Evolutionary conservation across 805 yeast species (phyloP).

Genomic region (Kazachstania bromeliacearum): DNA sequence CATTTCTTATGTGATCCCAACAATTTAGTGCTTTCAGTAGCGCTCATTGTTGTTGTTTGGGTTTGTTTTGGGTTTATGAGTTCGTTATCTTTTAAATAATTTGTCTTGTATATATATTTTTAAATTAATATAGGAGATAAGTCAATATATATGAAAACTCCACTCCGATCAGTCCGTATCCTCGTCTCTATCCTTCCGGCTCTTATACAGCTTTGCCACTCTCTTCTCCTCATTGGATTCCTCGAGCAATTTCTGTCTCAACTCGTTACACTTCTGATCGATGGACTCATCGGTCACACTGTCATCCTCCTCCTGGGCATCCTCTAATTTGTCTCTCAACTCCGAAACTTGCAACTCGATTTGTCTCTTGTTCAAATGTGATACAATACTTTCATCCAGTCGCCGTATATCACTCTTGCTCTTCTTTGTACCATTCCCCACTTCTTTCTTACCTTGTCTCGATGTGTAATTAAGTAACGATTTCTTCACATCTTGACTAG

Average conservation of each 20-base stretch:
- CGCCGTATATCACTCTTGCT: too few relatives aligned
- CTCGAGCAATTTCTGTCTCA: constrained; percentile 9
- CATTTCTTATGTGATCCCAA: too few relatives aligned
- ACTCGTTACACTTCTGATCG: constrained; percentile 14
- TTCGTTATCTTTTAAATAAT: too few relatives aligned
- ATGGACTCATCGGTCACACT: constrained; percentile 12
- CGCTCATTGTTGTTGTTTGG: too few relatives aligned
- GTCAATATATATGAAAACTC: too few relatives aligned
- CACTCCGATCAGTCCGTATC: too few relatives aligned
- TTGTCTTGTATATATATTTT: too few relatives aligned
- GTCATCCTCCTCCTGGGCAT: constrained; percentile 9
- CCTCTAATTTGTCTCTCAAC: constrained; percentile 22
- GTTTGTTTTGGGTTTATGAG: too few relatives aligned
- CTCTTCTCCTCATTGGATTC: constrained; percentile 9
- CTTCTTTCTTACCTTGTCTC: too few relatives aligned
- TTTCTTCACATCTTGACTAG: constrained; percentile 6
- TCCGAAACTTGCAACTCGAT: constrained; percentile 24
- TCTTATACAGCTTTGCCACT: constrained; percentile 7
- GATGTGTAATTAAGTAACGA: too few relatives aligned
- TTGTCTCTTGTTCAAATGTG: constrained; percentile 18
- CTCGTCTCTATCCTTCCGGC: constrained; percentile 5
- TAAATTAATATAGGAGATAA: too few relatives aligned
- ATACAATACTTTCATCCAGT: background rate
- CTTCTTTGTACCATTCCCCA: constrained; percentile 6
- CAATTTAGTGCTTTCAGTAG: too few relatives aligned